A percentile compares a stretch with the other conserved stretches of the same genome.
These are phyloP conservation scores for Pyrus pyrifolia DNA, from an alignment of 306 rosid species.

Conservation along the genomic window DNA sequence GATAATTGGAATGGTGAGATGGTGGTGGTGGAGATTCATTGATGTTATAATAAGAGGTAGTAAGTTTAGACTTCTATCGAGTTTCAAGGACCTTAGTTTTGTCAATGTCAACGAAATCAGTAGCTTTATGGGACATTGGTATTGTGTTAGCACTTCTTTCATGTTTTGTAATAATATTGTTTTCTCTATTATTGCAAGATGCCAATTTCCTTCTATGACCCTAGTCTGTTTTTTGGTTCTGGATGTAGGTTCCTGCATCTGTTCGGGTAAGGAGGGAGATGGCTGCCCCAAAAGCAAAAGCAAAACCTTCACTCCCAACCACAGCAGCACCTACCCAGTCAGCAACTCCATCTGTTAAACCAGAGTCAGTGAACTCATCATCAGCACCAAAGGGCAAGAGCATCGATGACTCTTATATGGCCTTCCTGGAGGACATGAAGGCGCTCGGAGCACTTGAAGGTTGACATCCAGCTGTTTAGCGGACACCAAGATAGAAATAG, in stretches of 20 bases:
- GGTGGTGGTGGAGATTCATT: neutral
- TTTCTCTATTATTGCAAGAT: neutral
- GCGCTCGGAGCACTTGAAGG: conserved; percentile 86
- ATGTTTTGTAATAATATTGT: neutral
- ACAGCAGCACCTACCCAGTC: conserved; percentile 32
- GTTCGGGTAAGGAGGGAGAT: conserved; percentile 92
- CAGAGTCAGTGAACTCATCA: conserved; percentile 40
- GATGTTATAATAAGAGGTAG: neutral
- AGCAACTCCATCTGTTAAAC: conserved; percentile 37
- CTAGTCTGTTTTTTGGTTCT: conserved; percentile 15
- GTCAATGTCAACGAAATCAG: neutral
- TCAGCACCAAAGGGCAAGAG: conserved; percentile 57
- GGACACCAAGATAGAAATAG: neutral
- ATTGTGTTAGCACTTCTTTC: neutral
- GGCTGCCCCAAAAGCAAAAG: conserved; percentile 52
- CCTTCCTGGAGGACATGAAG: conserved; percentile 83
- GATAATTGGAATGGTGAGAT: neutral
- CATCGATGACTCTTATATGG: conserved; percentile 63
- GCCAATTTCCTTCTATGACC: neutral
- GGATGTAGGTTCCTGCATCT: conserved; percentile 74
- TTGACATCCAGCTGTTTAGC: conserved; percentile 19
- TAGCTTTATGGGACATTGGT: neutral
- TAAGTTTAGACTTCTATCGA: neutral
- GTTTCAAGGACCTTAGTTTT: neutral
- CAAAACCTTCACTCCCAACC: conserved; percentile 45